Evolutionary conservation across 805 yeast genomes (phyloP).

Genomic region (Osmozyma mogii): DNA sequence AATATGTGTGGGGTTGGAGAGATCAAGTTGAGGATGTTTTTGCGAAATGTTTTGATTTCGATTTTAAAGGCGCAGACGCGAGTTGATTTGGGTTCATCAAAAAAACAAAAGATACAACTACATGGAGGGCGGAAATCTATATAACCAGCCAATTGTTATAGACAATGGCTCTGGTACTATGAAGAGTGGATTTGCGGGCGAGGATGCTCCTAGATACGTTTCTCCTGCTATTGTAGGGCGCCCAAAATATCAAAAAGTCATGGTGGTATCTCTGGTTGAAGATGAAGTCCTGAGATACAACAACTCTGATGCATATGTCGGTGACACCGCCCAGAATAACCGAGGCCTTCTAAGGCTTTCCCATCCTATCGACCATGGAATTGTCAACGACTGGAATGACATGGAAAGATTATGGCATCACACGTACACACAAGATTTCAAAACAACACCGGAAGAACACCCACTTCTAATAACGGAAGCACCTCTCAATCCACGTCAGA

Average conservation of each 20-base stretch:
- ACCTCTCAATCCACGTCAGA: conserved; percentile 63
- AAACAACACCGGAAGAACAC: conserved; percentile 65
- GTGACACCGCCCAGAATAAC: conserved; percentile 63
- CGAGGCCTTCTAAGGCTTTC: conserved; percentile 67
- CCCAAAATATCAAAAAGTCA: conserved; percentile 75
- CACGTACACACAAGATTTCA: conserved; percentile 50
- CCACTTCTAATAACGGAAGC: conserved; percentile 86
- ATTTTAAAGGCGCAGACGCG: too few relatives aligned
- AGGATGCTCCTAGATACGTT: conserved; percentile 63
- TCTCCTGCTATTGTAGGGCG: conserved; percentile 67
- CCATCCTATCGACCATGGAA: conserved; percentile 76
- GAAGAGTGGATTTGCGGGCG: conserved; percentile 92
- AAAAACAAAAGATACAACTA: too few relatives aligned
- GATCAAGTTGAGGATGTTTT: too few relatives aligned
- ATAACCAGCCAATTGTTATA: conserved; percentile 39
- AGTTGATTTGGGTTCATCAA: too few relatives aligned
- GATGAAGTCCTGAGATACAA: conserved; percentile 10
- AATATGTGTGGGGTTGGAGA: too few relatives aligned
- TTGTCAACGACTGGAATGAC: conserved; percentile 75
- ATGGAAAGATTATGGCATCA: conserved; percentile 79
- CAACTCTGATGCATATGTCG: conserved; percentile 55
- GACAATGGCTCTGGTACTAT: conserved; percentile 72
- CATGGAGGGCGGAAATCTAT: conserved; percentile 19
- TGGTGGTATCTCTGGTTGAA: conserved; percentile 45
- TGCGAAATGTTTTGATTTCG: too few relatives aligned